These are phyloP conservation scores for Pseudogymnoascus sp. DNA, from an alignment of 2,329 filamentous ascomycete genomes.

Conservation along the genomic window DNA sequence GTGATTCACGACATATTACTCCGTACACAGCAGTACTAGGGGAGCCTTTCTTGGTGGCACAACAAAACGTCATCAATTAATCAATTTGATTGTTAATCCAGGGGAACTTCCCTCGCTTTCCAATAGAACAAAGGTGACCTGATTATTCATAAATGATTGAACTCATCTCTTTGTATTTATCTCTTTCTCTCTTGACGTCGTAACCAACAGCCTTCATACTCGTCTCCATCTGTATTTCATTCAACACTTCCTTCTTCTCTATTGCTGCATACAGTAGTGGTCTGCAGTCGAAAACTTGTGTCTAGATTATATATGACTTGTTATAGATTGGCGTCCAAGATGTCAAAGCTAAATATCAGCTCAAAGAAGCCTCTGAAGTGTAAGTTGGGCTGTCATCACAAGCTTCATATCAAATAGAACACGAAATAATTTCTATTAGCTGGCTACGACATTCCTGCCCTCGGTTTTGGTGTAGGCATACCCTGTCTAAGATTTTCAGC, in stretches of 20 bases:
- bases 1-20: neutral
- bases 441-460: constrained; percentile 52
- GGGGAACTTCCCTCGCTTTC: neutral
- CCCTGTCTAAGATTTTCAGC: neutral
- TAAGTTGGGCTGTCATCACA: neutral
- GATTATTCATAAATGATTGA: neutral
- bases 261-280: neutral
- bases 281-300: neutral
- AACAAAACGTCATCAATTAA: neutral
- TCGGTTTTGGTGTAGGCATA: constrained; percentile 49
- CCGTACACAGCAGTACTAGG: neutral
- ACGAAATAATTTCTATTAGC: constrained; percentile 22
- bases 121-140: neutral
- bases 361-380: neutral
- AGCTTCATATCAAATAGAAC: neutral
- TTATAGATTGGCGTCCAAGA: neutral
- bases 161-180: neutral
- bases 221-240: neutral
- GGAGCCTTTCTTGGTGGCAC: neutral
- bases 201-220: neutral
- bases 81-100: constrained; percentile 4
- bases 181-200: neutral
- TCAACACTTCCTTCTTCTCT: neutral
- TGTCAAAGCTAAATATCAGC: neutral
- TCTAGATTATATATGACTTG: neutral